Conservation (phyloP, 345 rosid genomes). For the Balakata baccata region DNA sequence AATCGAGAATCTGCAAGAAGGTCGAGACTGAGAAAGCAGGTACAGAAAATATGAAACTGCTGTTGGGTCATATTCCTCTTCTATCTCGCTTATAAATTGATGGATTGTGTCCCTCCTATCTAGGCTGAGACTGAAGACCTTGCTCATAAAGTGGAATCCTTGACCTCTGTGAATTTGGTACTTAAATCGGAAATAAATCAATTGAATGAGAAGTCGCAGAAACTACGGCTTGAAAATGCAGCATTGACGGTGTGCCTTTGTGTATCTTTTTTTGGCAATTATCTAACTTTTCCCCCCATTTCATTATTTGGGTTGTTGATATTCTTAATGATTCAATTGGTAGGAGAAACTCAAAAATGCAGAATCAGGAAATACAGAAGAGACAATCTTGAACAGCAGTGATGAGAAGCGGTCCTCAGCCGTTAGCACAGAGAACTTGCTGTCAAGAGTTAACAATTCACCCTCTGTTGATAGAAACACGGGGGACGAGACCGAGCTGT, state of each 20-base stretch:
- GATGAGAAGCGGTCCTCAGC: slow-evolving; percentile 31
- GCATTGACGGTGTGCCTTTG: slow-evolving; percentile 47
- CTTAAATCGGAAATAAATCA: slow-evolving; percentile 74
- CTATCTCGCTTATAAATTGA: not conserved
- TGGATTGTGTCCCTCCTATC: not conserved
- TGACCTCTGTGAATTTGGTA: slow-evolving; percentile 58
- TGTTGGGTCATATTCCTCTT: not conserved
- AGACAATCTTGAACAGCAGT: slow-evolving; percentile 10
- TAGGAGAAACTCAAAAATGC: slow-evolving; percentile 61
- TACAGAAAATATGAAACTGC: slow-evolving; percentile 13
- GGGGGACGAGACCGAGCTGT: slow-evolving; percentile 45
- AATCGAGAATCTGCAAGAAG: slow-evolving; percentile 97
- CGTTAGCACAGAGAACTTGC: slow-evolving; percentile 50
- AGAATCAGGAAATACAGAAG: slow-evolving; percentile 30
- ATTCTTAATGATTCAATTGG: not conserved
- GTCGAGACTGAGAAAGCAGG: slow-evolving; percentile 97
- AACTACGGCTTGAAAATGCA: slow-evolving; percentile 71
- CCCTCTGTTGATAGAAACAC: slow-evolving; percentile 31
- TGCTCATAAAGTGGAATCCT: slow-evolving; percentile 57
- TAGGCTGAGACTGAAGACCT: slow-evolving; percentile 96
- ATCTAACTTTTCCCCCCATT: not conserved
- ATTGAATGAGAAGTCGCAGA: slow-evolving; percentile 62
- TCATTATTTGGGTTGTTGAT: not conserved
- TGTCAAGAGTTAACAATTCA: slow-evolving; percentile 51
- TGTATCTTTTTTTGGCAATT: not conserved